Evolutionary conservation across 108 stramenopile species (phyloP).

Genomic region (Discostella stelligeroides): DNA sequence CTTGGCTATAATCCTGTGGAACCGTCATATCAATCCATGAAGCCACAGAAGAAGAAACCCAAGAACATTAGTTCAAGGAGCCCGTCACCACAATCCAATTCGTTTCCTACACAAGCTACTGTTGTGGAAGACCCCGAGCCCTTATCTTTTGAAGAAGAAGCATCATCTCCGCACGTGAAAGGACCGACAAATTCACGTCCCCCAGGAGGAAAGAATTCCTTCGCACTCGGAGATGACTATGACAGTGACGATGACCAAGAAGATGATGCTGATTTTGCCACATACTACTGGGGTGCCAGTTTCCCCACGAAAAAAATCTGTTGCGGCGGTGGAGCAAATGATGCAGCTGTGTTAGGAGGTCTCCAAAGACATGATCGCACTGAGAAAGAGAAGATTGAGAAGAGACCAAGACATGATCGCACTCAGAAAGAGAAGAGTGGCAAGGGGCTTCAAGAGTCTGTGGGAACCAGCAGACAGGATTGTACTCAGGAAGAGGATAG

Average conservation of each 20-base stretch:
- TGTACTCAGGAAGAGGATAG: too few relatives aligned
- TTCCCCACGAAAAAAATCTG: too few relatives aligned
- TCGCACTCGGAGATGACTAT: constrained; percentile 72
- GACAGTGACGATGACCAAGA: constrained; percentile 59
- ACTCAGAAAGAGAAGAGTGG: too few relatives aligned
- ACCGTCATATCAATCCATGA: constrained; percentile 11
- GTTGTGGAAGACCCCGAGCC: constrained; percentile 56
- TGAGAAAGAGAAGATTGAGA: too few relatives aligned
- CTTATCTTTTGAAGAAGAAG: constrained; percentile 74
- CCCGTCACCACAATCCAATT: constrained; percentile 8
- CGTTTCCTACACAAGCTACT: constrained; percentile 30
- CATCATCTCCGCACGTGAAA: constrained; percentile 26
- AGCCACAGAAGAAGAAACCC: constrained; percentile 60
- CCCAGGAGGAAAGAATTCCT: constrained; percentile 58
- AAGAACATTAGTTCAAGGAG: constrained; percentile 42
- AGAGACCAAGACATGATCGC: too few relatives aligned
- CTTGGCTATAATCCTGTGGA: constrained; percentile 3
- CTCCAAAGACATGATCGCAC: too few relatives aligned
- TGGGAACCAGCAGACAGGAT: too few relatives aligned
- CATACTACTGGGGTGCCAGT: too few relatives aligned
- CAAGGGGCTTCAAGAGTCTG: too few relatives aligned
- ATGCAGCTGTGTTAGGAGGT: too few relatives aligned
- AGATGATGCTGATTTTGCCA: constrained; percentile 51
- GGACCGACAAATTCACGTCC: constrained; percentile 18
- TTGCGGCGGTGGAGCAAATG: too few relatives aligned